A percentile compares a stretch with the other conserved stretches of the same genome.
phyloP scores from a whole-genome alignment of 2,329 filamentous ascomycete genomes.

The Nannizziopsis arthrosporioides region DNA sequence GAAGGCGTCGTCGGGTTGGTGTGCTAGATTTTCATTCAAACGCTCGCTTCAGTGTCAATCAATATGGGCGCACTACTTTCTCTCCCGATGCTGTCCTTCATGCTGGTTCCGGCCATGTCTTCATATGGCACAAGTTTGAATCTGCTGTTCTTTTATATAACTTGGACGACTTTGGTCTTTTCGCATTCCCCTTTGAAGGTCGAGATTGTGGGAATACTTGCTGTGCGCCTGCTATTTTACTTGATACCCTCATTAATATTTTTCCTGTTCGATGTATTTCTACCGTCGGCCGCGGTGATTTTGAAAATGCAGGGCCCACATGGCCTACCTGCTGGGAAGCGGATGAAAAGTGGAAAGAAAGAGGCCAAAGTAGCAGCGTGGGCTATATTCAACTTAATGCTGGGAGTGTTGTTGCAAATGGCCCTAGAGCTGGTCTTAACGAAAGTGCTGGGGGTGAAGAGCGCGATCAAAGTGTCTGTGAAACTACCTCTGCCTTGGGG shows the following conservation, averaged over 20 bases:
- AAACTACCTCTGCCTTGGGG: constrained; percentile 51
- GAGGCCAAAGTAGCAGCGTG: constrained; percentile 43
- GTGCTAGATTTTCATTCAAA: too few relatives aligned
- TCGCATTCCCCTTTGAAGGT: constrained; percentile 64
- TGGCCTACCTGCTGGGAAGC: constrained; percentile 37
- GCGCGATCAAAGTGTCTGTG: constrained; percentile 48
- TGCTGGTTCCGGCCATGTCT: constrained; percentile 49
- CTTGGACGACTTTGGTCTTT: constrained; percentile 72
- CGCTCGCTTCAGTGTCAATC: too few relatives aligned
- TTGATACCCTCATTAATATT: constrained; percentile 61
- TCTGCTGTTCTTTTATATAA: constrained; percentile 79
- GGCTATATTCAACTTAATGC: constrained; percentile 44
- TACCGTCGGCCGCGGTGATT: constrained; percentile 56
- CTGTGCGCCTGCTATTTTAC: constrained; percentile 58
- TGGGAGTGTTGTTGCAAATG: constrained; percentile 45
- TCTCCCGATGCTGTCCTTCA: constrained; percentile 58
- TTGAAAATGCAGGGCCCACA: constrained; percentile 55
- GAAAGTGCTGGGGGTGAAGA: constrained; percentile 41
- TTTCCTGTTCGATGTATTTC: constrained; percentile 56
- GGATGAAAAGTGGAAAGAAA: constrained; percentile 30
- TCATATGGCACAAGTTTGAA: constrained; percentile 72
- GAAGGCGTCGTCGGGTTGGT: neutral
- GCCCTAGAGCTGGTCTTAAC: constrained; percentile 45
- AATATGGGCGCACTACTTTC: constrained; percentile 56
- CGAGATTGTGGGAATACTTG: constrained; percentile 59